These are phyloP conservation scores for Chenopodium suecicum DNA, from an alignment of 148 eudicot genomes.

Conservation along the genomic window DNA sequence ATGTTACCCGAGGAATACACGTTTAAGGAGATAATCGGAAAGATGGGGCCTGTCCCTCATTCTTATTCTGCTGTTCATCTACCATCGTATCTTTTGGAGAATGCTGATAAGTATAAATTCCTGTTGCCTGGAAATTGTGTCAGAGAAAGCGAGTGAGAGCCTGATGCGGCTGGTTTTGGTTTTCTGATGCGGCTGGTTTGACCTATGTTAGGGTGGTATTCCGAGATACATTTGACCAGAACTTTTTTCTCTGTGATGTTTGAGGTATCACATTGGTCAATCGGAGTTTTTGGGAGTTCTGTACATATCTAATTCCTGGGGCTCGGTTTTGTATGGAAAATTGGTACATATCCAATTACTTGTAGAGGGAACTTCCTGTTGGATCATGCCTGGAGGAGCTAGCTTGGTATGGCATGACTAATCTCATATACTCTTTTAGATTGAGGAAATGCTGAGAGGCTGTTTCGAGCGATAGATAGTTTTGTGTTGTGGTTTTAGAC, in stretches of 20 bases:
- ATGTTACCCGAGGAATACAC: conserved; percentile 84
- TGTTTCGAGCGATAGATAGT: conserved; percentile 15
- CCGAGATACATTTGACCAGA: conserved; percentile 21
- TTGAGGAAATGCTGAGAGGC: conserved; percentile 21
- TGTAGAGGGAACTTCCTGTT: conserved; percentile 16
- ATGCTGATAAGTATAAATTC: conserved; percentile 59
- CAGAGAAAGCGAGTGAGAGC: conserved; percentile 61
- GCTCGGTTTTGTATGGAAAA: conserved; percentile 28
- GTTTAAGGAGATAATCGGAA: conserved; percentile 64
- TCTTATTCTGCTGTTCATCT: conserved; percentile 80
- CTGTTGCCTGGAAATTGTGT: conserved; percentile 73
- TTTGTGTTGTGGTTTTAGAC: conserved; percentile 19
- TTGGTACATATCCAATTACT: conserved; percentile 28
- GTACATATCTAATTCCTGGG: conserved; percentile 33
- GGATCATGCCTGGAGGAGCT: conserved; percentile 21
- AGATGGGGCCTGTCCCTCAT: conserved; percentile 79
- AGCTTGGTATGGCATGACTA: conserved; percentile 9
- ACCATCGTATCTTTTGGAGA: conserved; percentile 65
- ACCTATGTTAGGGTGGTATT: conserved; percentile 3
- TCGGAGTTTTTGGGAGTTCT: conserved; percentile 34
- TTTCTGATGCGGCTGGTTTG: conserved; percentile 13
- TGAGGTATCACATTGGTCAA: conserved; percentile 27
- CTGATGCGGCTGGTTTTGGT: background rate
- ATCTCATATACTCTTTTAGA: conserved; percentile 20
- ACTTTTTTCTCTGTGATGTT: conserved; percentile 27